Evolutionary conservation across 1,139 yeast species (phyloP).

Genomic region (Spathaspora sp.): DNA sequence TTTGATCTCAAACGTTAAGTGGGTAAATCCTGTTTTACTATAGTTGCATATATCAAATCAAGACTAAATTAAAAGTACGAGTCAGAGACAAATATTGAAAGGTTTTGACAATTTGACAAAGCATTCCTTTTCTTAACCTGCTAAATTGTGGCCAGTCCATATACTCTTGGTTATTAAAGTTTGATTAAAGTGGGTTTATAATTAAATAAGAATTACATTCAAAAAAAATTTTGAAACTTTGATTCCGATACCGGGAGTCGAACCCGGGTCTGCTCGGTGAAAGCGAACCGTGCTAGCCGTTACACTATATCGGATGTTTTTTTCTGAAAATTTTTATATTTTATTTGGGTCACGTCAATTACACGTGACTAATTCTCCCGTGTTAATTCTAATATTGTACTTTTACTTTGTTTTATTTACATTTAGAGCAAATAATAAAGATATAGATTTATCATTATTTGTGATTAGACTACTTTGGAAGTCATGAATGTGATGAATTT

Average conservation of each 20-base stretch:
- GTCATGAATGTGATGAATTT: neutral
- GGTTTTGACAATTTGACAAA: too few species aligned
- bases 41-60: too few species aligned
- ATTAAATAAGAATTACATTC: too few species aligned
- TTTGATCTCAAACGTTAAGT: too few species aligned
- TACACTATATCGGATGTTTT: conserved; percentile 65
- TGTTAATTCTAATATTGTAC: neutral
- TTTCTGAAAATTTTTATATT: neutral
- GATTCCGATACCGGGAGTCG: conserved; percentile 79
- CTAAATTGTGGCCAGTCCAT: too few species aligned
- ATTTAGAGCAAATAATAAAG: neutral
- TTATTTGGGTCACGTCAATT: neutral
- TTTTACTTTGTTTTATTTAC: neutral
- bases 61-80: too few species aligned
- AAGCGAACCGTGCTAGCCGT: conserved; percentile 83
- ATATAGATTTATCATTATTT: neutral
- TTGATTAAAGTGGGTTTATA: too few species aligned
- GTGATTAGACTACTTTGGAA: neutral
- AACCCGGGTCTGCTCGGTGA: conserved; percentile 84
- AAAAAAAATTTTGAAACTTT: conserved; percentile 19
- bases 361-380: neutral
- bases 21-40: too few species aligned
- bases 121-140: too few species aligned
- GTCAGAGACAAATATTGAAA: too few species aligned
- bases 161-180: too few species aligned